A percentile compares a stretch with the other conserved stretches of the same genome.
Conservation (phyloP, 2,329 filamentous ascomycete genomes). For the Malbranchea zuffiana region DNA sequence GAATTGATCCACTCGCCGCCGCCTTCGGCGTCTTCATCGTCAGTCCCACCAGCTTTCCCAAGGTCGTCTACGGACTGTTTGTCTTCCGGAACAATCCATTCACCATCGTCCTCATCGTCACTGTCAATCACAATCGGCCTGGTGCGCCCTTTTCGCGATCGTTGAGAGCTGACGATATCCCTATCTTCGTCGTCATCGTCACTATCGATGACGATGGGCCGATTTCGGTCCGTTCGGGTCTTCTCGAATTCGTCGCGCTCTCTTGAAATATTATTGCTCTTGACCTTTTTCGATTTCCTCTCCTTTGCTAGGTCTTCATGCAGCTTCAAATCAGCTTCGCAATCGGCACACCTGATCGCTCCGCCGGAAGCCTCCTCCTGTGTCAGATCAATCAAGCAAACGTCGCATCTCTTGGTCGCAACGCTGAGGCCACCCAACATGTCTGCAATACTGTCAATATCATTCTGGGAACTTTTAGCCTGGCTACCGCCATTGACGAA, state of each 20-base stretch:
- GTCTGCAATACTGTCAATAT: conserved; percentile 71
- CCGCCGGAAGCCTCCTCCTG: conserved; percentile 44
- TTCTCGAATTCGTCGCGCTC: conserved; percentile 26
- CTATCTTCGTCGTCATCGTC: conserved; percentile 55
- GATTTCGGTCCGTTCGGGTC: conserved; percentile 28
- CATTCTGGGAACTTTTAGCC: conserved; percentile 41
- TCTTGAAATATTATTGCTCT: conserved; percentile 36
- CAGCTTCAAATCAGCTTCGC: conserved; percentile 60
- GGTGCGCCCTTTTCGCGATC: not conserved
- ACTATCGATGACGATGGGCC: conserved; percentile 41
- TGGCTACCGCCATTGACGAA: conserved; percentile 53
- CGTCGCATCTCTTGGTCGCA: conserved; percentile 64
- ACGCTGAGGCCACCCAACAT: conserved; percentile 78
- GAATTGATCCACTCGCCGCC: conserved; percentile 68
- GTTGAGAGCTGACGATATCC: not conserved
- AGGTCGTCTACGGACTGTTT: conserved; percentile 52
- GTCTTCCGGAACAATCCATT: conserved; percentile 66
- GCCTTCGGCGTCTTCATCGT: conserved; percentile 79
- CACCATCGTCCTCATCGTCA: conserved; percentile 54
- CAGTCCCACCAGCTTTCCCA: conserved; percentile 70
- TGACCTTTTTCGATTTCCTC: conserved; percentile 35
- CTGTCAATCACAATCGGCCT: conserved; percentile 40
- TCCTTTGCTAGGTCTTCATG: conserved; percentile 34
- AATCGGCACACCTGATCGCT: conserved; percentile 58
- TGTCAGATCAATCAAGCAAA: conserved; percentile 63